Evolutionary conservation across 352 stramenopile genomes (phyloP), one percentile per base, ranked within the genome.

Genomic region (Phytophthora pseudosyringae): DNA sequence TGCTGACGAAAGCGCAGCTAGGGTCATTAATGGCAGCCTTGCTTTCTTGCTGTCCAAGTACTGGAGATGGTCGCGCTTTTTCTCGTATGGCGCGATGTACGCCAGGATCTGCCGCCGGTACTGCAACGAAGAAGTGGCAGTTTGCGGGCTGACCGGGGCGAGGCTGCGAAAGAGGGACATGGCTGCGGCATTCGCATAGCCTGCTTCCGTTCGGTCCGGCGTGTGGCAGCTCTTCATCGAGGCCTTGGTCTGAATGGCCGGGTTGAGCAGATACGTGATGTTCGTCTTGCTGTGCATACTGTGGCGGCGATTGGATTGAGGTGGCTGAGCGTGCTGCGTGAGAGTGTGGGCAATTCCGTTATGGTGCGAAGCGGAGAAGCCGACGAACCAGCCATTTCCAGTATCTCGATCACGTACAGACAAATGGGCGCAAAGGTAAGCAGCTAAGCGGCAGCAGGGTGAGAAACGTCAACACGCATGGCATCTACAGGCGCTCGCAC

Each of bases 231-330:
- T 46, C 45, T 58, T 61, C 31, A 51, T 43, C 18, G 35, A 56
- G 32, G 32, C n/a, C 45, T 63, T 59, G 38, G 50, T 18, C 28
- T 50, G 58, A 13, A 63, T 59, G 8, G 50, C 63, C 5, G 71
- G 71, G 43, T 82, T 82, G 63, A 82, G 71, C 50, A 78, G 56
- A 69, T 71, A 80, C 9, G 74, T 73, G 57, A 82, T 82, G 62
- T 75, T 71, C 21, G 71, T 64, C 56, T 80, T 82, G 62, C 38
- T 64, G 59, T 69, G 59, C 70, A 81, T 81, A 12, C 10, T 49
- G 28, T 29, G 18, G 38, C 25, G 9, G 39, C 3, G 47, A 32
- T 36, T 33, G 9, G 36, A 39, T 39, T 43, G 31, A 36, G 6
- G 11, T 48, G 33, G 31, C 47, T 43, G 49, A 31, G 33, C 29